Base-by-base conservation (phyloP, 805 yeast species). In the Metschnikowia corniflorae region DNA sequence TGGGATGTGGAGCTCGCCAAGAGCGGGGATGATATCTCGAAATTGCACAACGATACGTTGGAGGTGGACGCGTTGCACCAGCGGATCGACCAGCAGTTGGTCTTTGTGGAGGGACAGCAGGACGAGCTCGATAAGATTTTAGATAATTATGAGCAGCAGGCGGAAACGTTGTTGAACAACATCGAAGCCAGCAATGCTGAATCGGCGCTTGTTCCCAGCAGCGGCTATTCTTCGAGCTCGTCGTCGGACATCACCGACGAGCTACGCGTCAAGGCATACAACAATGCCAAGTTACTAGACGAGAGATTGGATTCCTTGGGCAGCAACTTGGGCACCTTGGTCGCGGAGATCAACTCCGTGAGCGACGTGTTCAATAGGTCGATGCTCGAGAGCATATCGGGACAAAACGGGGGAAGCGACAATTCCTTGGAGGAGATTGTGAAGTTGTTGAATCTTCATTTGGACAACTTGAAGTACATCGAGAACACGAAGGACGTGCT, bases 101-200 rank as follows among this genome's bases (percentile, higher is more conserved):
- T 80, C 26, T 91, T 88, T 54, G 83, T 93, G 33, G 93, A 84
- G 53, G 82, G 82, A 49, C 97, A 93, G 58, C 98, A 93, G 56
- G 86, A 85, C 40, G 97, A 91, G 53, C 67, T 93, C 32, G 98
- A 91, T 42, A 69, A 75, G 12, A 73, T 91, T 50, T 72, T 93
- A 44, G 83, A 83, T 46, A 82, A 82, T 43, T 89, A 89, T 54
- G 97, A 93, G 59, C 71, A 66, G 44, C 87, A 83, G 54, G 79
- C 82, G 3, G 84, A 79, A 44, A 55, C 63, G 6, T 53, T 77
- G 23, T 58, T 77, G 40, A 60, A 52, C 43, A 63, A 60, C 42
- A 58, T 65, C 29, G 71, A 65, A 37, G 46, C 59, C 29, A 54
- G 49, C 39, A 49, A 47, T 27, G 23, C 37, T 20, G 47, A 40